Conservation (phyloP, 352 stramenopile species). For the Pythium apleroticum region DNA sequence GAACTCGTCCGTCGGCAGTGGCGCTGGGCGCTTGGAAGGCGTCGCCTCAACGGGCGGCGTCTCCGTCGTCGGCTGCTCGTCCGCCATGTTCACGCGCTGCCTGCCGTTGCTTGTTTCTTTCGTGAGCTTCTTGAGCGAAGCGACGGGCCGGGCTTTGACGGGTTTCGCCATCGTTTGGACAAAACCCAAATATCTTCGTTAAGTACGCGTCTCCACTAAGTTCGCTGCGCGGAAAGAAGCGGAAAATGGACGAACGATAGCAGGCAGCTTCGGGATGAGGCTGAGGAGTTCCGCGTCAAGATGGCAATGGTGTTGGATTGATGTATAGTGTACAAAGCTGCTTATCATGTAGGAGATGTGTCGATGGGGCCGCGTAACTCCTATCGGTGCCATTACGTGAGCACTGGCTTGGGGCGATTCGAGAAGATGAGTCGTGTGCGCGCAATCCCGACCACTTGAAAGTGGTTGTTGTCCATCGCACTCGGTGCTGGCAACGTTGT, state of each 20-base stretch:
- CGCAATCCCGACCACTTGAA: slow-evolving; percentile 82
- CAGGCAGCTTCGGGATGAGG: too few relatives aligned
- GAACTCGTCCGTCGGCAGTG: background rate
- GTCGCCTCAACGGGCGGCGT: background rate
- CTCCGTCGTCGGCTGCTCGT: slow-evolving; percentile 10
- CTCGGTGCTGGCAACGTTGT: background rate
- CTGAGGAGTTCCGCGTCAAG: too few relatives aligned
- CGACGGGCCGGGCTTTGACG: background rate
- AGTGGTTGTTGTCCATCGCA: slow-evolving; percentile 21
- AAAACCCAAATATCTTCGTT: background rate
- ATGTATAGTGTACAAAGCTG: background rate
- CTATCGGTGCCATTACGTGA: slow-evolving; percentile 23
- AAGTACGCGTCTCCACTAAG: too few relatives aligned
- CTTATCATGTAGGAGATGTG: background rate
- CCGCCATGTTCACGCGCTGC: background rate
- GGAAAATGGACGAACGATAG: too few relatives aligned
- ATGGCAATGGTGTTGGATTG: too few relatives aligned
- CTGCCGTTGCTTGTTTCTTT: slow-evolving; percentile 5
- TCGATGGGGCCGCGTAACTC: background rate
- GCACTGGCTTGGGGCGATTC: slow-evolving; percentile 72
- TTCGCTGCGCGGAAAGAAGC: too few relatives aligned
- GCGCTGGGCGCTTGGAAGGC: background rate
- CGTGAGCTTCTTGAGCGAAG: background rate
- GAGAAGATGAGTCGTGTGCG: slow-evolving; percentile 76
- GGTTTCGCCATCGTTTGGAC: background rate